phyloP scores from a whole-genome alignment of 495 filamentous ascomycete genomes.

The Neurospora terricola region DNA sequence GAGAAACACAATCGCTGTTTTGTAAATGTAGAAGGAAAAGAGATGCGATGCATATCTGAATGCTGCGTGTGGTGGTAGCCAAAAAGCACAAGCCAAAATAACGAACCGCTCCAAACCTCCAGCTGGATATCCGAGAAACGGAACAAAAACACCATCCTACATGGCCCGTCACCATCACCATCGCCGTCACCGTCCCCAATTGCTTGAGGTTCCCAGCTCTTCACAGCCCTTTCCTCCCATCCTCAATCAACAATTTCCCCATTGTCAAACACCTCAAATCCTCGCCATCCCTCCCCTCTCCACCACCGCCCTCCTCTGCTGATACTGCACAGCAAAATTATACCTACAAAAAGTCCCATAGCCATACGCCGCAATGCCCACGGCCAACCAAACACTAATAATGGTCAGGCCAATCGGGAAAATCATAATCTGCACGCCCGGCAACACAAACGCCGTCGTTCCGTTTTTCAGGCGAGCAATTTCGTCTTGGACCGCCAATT shows the following conservation, averaged over 20 bases:
- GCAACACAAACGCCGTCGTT: constrained; percentile 49
- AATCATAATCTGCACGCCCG: constrained; percentile 55
- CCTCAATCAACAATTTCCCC: too few relatives aligned
- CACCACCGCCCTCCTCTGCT: constrained; percentile 38
- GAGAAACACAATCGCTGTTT: neutral
- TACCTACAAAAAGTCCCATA: constrained; percentile 54
- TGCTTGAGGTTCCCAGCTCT: too few relatives aligned
- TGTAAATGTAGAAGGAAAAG: neutral
- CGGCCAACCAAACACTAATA: constrained; percentile 48
- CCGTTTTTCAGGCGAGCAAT: constrained; percentile 25
- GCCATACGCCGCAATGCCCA: constrained; percentile 46
- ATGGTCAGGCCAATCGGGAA: constrained; percentile 60
- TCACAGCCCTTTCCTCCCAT: too few relatives aligned
- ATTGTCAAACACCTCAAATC: too few relatives aligned
- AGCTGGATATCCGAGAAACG: neutral
- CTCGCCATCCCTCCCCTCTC: constrained; percentile 24
- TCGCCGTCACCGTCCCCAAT: too few relatives aligned
- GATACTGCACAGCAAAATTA: constrained; percentile 52
- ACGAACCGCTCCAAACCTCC: neutral
- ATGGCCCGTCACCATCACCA: too few relatives aligned
- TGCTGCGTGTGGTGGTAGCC: neutral
- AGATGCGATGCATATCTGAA: neutral
- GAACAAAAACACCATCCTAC: too few relatives aligned
- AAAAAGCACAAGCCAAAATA: neutral
- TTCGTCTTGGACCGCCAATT: constrained; percentile 28